Evolutionary conservation across 352 stramenopile genomes (phyloP), one percentile per base, ranked within the genome.

Genomic region (Globisporangium viniferum): DNA sequence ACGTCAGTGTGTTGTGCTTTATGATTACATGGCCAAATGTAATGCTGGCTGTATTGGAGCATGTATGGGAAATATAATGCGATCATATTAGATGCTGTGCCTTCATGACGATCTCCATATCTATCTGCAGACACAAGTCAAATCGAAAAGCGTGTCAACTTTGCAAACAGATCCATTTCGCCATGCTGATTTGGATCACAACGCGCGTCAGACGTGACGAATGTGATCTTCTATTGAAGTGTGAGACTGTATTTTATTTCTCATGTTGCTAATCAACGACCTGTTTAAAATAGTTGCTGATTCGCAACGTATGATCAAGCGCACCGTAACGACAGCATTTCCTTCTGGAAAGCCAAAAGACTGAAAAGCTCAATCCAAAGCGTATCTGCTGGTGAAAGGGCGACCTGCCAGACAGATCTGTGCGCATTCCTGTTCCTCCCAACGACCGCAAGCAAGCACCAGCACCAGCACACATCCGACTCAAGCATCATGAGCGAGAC

Each of bases 401-500:
- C 56, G 56, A 61, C 56, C 24, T 36, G 44, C 18, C 18, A 22
- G 48, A 55, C 20, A 29, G 22, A 24, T 55, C 48, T 8, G n/a
- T 55, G 48, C 48, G 48, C 48, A 51, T 60, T 60, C 20, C 56
- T 9, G 6, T 39, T 39, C n/a, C 33, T 49, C 33, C 56, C 3
- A 20, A 22, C 62, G 33, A 51, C 35, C 20, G 10, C 44, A 3
- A 33, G 31, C 4, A 27, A 24, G 73, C 69, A 18, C 24, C 24
- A 18, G 51, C 41, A 39, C 68, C 18, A 66, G 49, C 27, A 33
- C 20, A 56, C 6, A 3, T 55, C 15, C 31, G 33, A 22, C 27
- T 27, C 67, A 29, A 62, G 10, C 33, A 57, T 18, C 3, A 93
- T 92, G 83, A 89, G 75, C 57, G 86, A 91, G 69, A 80, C 73